Conservation (phyloP, 257 asterid species). For the Solanum gracilifrons region DNA sequence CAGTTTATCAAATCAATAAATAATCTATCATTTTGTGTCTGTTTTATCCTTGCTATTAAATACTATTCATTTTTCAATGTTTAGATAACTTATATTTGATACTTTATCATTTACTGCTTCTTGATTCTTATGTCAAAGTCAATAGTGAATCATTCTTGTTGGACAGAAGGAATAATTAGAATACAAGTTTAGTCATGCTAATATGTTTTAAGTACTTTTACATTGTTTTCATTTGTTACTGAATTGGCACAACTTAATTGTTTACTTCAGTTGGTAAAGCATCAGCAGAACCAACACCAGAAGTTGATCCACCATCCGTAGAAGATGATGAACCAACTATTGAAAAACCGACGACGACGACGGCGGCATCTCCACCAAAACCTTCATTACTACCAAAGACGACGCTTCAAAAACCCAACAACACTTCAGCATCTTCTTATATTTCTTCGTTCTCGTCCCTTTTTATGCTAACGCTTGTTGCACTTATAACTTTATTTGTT, state of each 20-base stretch:
- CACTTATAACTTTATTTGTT: constrained; percentile 1
- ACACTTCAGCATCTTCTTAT: constrained; percentile 17
- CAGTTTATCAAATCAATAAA: too few relatives aligned
- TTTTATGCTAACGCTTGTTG: constrained; percentile 15
- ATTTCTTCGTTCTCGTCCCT: constrained; percentile 5
- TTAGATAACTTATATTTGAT: too few relatives aligned
- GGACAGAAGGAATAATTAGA: background rate
- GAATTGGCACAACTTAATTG: background rate
- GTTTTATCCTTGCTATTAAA: too few relatives aligned
- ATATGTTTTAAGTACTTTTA: background rate
- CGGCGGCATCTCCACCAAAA: constrained; percentile 29
- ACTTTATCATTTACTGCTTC: too few relatives aligned
- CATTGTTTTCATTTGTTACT: background rate
- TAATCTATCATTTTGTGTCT: too few relatives aligned
- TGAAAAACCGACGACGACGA: constrained; percentile 15
- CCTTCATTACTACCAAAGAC: constrained; percentile 28
- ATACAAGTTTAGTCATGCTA: background rate
- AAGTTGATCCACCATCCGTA: constrained; percentile 3
- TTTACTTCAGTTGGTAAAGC: constrained; percentile 31
- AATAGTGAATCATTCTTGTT: too few relatives aligned
- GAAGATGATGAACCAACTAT: background rate
- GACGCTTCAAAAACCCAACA: constrained; percentile 19
- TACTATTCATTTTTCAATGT: too few relatives aligned
- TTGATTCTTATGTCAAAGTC: too few relatives aligned
- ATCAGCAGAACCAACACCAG: constrained; percentile 19